These are phyloP conservation scores for Metarhizium sp. DNA, from an alignment of 2,329 filamentous ascomycete genomes.

Conservation along the genomic window DNA sequence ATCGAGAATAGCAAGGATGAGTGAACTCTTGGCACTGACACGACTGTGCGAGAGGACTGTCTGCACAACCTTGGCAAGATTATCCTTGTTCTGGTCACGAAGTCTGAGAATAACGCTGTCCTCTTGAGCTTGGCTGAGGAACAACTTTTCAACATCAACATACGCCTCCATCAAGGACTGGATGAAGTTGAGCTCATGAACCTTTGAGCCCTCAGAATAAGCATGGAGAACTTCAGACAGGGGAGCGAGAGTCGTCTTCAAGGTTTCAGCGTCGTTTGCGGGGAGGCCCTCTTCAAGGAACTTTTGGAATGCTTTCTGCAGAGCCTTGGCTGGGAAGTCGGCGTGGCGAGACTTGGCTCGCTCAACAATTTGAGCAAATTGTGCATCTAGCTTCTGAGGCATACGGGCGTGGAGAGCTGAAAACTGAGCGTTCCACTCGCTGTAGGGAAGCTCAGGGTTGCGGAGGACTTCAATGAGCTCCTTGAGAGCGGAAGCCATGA, in stretches of 20 bases:
- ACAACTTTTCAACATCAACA: slow-evolving; percentile 74
- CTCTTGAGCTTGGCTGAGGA: slow-evolving; percentile 80
- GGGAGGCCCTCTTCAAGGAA: slow-evolving; percentile 83
- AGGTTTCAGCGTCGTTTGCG: slow-evolving; percentile 59
- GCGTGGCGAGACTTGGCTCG: slow-evolving; percentile 65
- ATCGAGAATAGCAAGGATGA: slow-evolving; percentile 83
- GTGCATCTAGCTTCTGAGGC: slow-evolving; percentile 82
- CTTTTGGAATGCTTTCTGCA: slow-evolving; percentile 74
- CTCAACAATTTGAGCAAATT: slow-evolving; percentile 78
- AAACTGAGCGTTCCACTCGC: slow-evolving; percentile 93
- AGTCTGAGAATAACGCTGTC: slow-evolving; percentile 91
- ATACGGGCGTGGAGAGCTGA: slow-evolving; percentile 96
- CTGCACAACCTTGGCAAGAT: slow-evolving; percentile 74
- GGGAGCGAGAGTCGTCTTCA: slow-evolving; percentile 66
- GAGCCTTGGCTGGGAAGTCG: slow-evolving; percentile 87
- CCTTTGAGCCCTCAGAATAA: slow-evolving; percentile 83
- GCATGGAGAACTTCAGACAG: slow-evolving; percentile 67
- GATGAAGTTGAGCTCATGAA: slow-evolving; percentile 79
- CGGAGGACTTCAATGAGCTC: slow-evolving; percentile 86
- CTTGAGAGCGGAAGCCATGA: slow-evolving; percentile 81
- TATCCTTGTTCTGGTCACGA: slow-evolving; percentile 93
- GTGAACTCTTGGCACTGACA: slow-evolving; percentile 86
- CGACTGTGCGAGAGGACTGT: slow-evolving; percentile 90
- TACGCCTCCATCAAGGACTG: slow-evolving; percentile 72
- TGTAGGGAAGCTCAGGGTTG: slow-evolving; percentile 83